phyloP scores from a whole-genome alignment of 2,329 filamentous ascomycete species.

The Chaetomiaceae sp. region DNA sequence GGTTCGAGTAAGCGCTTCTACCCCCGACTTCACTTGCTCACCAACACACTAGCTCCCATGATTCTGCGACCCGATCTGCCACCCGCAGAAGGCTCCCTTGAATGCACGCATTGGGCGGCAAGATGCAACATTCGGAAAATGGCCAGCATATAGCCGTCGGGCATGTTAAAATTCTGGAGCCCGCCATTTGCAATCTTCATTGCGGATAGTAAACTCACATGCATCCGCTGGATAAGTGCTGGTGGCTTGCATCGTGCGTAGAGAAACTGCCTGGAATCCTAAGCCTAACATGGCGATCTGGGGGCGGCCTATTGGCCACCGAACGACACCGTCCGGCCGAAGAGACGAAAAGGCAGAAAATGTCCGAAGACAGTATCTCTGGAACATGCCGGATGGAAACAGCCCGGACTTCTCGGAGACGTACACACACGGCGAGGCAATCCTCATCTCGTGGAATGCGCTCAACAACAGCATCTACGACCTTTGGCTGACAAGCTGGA shows the following conservation, averaged over 20 bases:
- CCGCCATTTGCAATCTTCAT: not conserved
- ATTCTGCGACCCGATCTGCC: slow-evolving; percentile 10
- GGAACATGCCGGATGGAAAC: slow-evolving; percentile 17
- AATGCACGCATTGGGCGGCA: not conserved
- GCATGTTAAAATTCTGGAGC: not conserved
- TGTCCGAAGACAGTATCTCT: slow-evolving; percentile 14
- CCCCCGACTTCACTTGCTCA: slow-evolving; percentile 5
- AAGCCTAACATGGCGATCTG: slow-evolving; percentile 2
- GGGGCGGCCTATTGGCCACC: not conserved
- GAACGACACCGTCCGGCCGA: not conserved
- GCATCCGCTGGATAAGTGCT: not conserved
- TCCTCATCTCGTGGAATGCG: slow-evolving; percentile 21
- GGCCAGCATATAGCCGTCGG: not conserved
- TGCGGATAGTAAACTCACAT: not conserved
- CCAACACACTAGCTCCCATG: not conserved
- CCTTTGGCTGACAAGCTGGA: slow-evolving; percentile 22
- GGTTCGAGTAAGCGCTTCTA: slow-evolving; percentile 14
- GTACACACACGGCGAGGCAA: slow-evolving; percentile 15
- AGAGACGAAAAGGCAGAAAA: not conserved
- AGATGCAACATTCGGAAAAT: not conserved
- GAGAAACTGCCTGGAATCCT: no score
- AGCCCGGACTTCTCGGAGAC: slow-evolving; percentile 17
- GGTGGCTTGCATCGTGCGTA: not conserved
- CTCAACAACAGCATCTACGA: slow-evolving; percentile 24
- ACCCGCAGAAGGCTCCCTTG: not conserved